These are phyloP conservation scores for Teratosphaeria viscida DNA, from an alignment of 2,329 filamentous ascomycete genomes.

Conservation along the genomic window DNA sequence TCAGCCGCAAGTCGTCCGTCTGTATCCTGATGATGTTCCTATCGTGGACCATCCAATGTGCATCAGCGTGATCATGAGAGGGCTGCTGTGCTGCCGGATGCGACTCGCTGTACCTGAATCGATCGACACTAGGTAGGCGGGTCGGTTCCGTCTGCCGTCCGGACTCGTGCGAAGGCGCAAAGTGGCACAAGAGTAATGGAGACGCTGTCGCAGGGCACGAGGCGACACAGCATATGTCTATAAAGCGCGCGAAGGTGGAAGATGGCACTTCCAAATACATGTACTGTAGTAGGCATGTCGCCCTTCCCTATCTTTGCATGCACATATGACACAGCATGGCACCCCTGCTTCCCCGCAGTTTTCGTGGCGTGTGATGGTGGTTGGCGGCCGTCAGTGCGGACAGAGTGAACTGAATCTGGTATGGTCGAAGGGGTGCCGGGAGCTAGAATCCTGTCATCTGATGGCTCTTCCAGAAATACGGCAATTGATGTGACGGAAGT, in stretches of 20 bases:
- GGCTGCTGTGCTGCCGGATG: not conserved
- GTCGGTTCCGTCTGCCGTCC: not conserved
- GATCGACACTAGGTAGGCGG: not conserved
- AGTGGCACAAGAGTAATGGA: not conserved
- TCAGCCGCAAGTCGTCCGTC: not conserved
- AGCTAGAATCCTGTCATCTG: not conserved
- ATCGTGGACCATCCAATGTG: not conserved
- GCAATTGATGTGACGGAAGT: not conserved
- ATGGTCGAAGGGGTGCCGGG: not conserved
- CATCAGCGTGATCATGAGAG: not conserved
- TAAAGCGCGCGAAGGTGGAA: not conserved
- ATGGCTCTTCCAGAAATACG: not conserved
- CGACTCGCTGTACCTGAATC: not conserved
- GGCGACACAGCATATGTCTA: not conserved
- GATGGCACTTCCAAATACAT: not conserved
- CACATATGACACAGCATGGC: not conserved
- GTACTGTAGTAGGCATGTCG: not conserved
- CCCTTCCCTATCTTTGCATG: not conserved
- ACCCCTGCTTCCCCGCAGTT: not conserved
- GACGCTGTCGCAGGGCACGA: not conserved
- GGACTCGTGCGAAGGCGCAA: not conserved
- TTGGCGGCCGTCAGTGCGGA: not conserved
- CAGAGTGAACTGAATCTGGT: not conserved
- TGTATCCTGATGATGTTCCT: not conserved
- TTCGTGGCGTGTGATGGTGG: not conserved